These are phyloP conservation scores for Aspergillus sp. DNA, from an alignment of 2,329 filamentous ascomycete species.

Conservation along the genomic window DNA sequence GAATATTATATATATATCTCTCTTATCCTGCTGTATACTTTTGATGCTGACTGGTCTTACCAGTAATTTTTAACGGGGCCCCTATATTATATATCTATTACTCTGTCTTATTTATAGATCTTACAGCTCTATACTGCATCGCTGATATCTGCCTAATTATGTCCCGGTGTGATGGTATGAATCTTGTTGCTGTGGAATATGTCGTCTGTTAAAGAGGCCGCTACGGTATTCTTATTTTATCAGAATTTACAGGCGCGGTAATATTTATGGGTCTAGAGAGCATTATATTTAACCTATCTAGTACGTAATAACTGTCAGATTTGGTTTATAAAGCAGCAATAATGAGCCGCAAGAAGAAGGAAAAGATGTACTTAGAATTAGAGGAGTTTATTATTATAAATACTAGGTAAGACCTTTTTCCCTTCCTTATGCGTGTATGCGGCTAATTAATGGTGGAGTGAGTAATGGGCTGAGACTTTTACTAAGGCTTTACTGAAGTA, in stretches of 20 bases:
- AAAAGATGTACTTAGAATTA: slow-evolving; percentile 77
- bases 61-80: slow-evolving; percentile 77
- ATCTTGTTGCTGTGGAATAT: slow-evolving; percentile 95
- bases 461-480: slow-evolving; percentile 47
- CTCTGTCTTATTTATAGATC: slow-evolving; percentile 84
- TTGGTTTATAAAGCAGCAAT: slow-evolving; percentile 87
- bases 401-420: slow-evolving; percentile 63
- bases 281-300: slow-evolving; percentile 92
- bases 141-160: slow-evolving; percentile 86
- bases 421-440: slow-evolving; percentile 53
- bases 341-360: slow-evolving; percentile 78
- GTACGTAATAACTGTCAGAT: slow-evolving; percentile 85
- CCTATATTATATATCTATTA: slow-evolving; percentile 96
- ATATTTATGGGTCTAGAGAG: slow-evolving; percentile 79
- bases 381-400: slow-evolving; percentile 90
- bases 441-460: too few relatives aligned
- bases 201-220: slow-evolving; percentile 84
- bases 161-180: slow-evolving; percentile 94
- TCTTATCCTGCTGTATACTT: too few relatives aligned
- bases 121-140: slow-evolving; percentile 84
- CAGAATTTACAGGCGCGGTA: slow-evolving; percentile 89
- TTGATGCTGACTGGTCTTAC: not conserved
- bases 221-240: slow-evolving; percentile 88
- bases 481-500: slow-evolving; percentile 12
- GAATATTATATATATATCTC: slow-evolving; percentile 62